These are phyloP conservation scores for Strobilomyces echinocephalus DNA, from an alignment of 768 basidiomycete species.

Conservation along the genomic window DNA sequence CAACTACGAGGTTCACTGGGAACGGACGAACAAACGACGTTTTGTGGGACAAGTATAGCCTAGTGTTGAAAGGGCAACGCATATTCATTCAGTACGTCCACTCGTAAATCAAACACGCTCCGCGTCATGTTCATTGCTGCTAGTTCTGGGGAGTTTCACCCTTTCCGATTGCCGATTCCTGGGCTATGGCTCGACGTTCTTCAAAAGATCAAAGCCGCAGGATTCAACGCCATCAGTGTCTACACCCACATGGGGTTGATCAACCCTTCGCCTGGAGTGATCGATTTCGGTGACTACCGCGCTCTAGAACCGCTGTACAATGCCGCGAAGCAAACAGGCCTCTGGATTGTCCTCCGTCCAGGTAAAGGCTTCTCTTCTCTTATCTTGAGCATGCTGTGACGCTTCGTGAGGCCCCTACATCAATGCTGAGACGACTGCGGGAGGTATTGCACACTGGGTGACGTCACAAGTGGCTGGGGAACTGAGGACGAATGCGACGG, in stretches of 20 bases:
- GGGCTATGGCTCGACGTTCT: slow-evolving; percentile 79
- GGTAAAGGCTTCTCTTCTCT: slow-evolving; percentile 39
- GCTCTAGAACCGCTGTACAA: slow-evolving; percentile 67
- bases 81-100: slow-evolving; percentile 63
- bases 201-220: slow-evolving; percentile 76
- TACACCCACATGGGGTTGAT: slow-evolving; percentile 78
- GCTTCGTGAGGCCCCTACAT: slow-evolving; percentile 42
- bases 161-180: slow-evolving; percentile 76
- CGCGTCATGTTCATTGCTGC: not conserved
- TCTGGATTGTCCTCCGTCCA: slow-evolving; percentile 78
- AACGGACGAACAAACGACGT: slow-evolving; percentile 37
- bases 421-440: slow-evolving; percentile 78
- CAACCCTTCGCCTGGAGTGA: slow-evolving; percentile 67
- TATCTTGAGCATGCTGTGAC: not conserved
- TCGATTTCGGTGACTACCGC: slow-evolving; percentile 71
- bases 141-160: slow-evolving; percentile 83
- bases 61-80: slow-evolving; percentile 64
- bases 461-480: slow-evolving; percentile 61
- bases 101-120: not conserved
- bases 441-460: slow-evolving; percentile 67
- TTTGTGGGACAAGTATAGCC: slow-evolving; percentile 66
- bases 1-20: slow-evolving; percentile 14
- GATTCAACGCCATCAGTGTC: slow-evolving; percentile 72
- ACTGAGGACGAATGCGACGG: slow-evolving; percentile 65
- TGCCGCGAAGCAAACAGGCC: slow-evolving; percentile 65